These are phyloP conservation scores for Capsaspora owczarzaki DNA, from an alignment of 78 protist species.

Conservation along the genomic window DNA sequence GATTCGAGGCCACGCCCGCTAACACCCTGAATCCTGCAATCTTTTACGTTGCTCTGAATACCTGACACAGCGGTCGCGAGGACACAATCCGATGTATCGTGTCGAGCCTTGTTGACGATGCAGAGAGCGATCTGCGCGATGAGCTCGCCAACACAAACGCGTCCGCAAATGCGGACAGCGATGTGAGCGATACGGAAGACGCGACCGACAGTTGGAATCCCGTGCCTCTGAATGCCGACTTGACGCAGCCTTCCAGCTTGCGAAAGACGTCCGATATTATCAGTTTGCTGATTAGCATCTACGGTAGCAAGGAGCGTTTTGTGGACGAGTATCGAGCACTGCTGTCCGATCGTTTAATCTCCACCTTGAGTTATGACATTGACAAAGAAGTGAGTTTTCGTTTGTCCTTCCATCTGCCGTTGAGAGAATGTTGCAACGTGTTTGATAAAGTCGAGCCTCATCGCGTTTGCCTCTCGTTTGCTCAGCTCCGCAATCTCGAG, in stretches of 20 bases:
- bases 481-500: slow-evolving; percentile 50
- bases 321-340: slow-evolving; percentile 52
- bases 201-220: neutral
- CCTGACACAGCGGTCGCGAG: slow-evolving; percentile 16
- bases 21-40: too few species aligned
- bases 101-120: slow-evolving; percentile 29
- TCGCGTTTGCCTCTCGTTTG: too few species aligned
- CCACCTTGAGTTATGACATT: slow-evolving; percentile 1
- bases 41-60: too few species aligned
- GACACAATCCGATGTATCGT: slow-evolving; percentile 57
- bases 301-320: slow-evolving; percentile 50
- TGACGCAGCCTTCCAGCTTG: neutral
- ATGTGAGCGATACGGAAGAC: neutral
- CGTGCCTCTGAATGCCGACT: neutral
- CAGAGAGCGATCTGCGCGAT: neutral
- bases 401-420: neutral
- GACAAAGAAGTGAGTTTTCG: slow-evolving; percentile 25
- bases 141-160: neutral
- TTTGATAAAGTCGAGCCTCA: too few species aligned
- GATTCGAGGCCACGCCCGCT: too few species aligned
- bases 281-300: slow-evolving; percentile 45
- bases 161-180: too few species aligned
- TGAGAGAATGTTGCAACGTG: too few species aligned
- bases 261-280: slow-evolving; percentile 14
- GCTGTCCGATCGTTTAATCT: slow-evolving; percentile 59